phyloP scores from a whole-genome alignment of 352 stramenopile genomes.

The Paralagenidium karlingii region DNA sequence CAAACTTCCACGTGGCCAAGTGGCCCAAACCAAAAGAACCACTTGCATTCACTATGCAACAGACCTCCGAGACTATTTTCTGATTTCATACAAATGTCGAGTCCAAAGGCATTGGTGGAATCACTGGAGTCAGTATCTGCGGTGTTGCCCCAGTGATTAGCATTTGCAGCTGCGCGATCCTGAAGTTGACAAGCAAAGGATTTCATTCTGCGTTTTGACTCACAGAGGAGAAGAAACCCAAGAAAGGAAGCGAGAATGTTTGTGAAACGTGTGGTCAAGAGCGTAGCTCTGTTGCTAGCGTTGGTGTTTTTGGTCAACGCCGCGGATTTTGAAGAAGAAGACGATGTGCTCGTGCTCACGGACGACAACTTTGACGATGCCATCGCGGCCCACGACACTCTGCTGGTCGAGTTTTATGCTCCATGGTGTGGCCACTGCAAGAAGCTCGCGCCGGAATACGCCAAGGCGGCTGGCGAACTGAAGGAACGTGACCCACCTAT shows the following conservation, averaged over 20 bases:
- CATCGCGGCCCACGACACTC: conserved; percentile 63
- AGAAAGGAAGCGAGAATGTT: conserved; percentile 45
- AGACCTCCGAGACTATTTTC: background rate
- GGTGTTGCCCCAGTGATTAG: background rate
- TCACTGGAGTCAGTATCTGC: background rate
- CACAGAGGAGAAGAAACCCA: too few species aligned
- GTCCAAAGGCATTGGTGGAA: background rate
- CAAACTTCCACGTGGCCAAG: too few species aligned
- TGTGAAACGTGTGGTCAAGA: conserved; percentile 33
- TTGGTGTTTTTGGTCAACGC: conserved; percentile 20
- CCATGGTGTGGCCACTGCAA: conserved; percentile 89
- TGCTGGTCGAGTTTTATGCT: conserved; percentile 88
- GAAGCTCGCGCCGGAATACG: conserved; percentile 77
- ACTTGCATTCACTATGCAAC: background rate
- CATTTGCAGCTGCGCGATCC: background rate
- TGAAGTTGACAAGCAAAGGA: background rate
- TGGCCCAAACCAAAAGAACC: too few species aligned
- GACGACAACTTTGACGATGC: conserved; percentile 88
- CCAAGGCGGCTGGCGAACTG: conserved; percentile 71
- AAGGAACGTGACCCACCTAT: conserved; percentile 61
- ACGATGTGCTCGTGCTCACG: conserved; percentile 86
- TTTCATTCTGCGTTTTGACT: too few species aligned
- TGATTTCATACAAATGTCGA: background rate
- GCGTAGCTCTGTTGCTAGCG: conserved; percentile 30
- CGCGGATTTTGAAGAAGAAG: conserved; percentile 70